Evolutionary conservation across 2,329 filamentous ascomycete species (phyloP).

Genomic region (Fusarium sp.): DNA sequence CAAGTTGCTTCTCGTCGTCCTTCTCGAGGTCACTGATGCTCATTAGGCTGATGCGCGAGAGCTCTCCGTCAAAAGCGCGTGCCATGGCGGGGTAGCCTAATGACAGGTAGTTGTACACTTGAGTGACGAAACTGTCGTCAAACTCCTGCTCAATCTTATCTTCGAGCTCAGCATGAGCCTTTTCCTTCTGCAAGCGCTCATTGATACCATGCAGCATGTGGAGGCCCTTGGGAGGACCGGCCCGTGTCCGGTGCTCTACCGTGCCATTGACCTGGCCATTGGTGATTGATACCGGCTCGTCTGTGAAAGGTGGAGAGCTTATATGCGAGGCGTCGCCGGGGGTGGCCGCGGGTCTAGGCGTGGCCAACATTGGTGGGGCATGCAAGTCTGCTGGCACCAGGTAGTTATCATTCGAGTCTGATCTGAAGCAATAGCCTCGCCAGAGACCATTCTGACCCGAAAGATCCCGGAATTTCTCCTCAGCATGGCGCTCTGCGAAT

Average conservation of each 20-base stretch:
- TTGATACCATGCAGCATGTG: slow-evolving; percentile 68
- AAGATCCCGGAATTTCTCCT: slow-evolving; percentile 67
- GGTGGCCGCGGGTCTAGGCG: slow-evolving; percentile 61
- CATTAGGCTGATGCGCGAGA: slow-evolving; percentile 84
- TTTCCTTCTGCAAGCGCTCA: slow-evolving; percentile 66
- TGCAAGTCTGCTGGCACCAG: slow-evolving; percentile 62
- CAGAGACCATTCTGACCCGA: slow-evolving; percentile 78
- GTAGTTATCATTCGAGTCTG: slow-evolving; percentile 55
- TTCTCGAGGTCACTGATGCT: slow-evolving; percentile 76
- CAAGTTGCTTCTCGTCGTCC: slow-evolving; percentile 75
- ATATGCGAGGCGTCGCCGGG: slow-evolving; percentile 60
- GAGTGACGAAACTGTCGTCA: slow-evolving; percentile 87
- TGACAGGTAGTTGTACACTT: slow-evolving; percentile 97
- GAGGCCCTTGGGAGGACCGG: slow-evolving; percentile 59
- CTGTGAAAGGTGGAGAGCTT: slow-evolving; percentile 56
- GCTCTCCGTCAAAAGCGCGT: slow-evolving; percentile 85
- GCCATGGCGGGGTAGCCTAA: slow-evolving; percentile 92
- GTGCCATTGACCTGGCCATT: slow-evolving; percentile 36
- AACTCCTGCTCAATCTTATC: slow-evolving; percentile 77
- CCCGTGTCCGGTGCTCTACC: slow-evolving; percentile 49
- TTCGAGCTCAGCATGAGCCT: slow-evolving; percentile 65
- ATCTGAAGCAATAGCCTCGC: slow-evolving; percentile 77
- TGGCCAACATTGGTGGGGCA: slow-evolving; percentile 66
- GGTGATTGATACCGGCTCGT: slow-evolving; percentile 57
- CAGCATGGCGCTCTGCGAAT: slow-evolving; percentile 64